Percentiles rank a stretch among this genome's conserved stretches.
Conservation (phyloP, 768 basidiomycete genomes). For the Chalciporus piperatus region DNA sequence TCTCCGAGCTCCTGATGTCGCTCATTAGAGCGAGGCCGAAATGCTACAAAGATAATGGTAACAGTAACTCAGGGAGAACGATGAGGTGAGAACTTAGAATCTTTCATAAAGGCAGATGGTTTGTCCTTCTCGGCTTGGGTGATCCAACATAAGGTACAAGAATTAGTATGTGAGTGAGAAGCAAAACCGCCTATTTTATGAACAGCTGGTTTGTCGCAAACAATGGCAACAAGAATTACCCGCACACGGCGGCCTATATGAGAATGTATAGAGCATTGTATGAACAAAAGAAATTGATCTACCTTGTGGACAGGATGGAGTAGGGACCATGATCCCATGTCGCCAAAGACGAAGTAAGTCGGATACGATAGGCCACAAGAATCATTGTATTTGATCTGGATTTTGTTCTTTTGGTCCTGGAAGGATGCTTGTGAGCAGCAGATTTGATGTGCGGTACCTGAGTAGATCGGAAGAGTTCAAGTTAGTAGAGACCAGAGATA, state of each 20-base stretch:
- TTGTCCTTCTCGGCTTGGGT: slow-evolving; percentile 21
- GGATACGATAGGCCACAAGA: slow-evolving; percentile 24
- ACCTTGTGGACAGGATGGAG: slow-evolving; percentile 24
- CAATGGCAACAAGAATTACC: slow-evolving; percentile 31
- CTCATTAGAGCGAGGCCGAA: slow-evolving; percentile 8
- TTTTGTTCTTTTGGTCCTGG: slow-evolving; percentile 30
- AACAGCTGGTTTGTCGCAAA: slow-evolving; percentile 42
- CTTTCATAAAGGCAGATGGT: slow-evolving; percentile 15
- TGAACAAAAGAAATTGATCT: too few relatives aligned
- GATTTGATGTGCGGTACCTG: slow-evolving; percentile 27
- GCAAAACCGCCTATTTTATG: slow-evolving; percentile 34
- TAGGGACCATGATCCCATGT: slow-evolving; percentile 22
- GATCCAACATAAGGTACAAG: slow-evolving; percentile 34
- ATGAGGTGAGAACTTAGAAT: slow-evolving; percentile 9
- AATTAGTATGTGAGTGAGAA: slow-evolving; percentile 29
- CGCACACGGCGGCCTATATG: slow-evolving; percentile 25
- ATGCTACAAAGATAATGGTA: slow-evolving; percentile 1
- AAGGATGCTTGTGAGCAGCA: slow-evolving; percentile 24
- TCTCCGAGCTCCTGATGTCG: slow-evolving; percentile 11
- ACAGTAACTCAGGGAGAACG: too few relatives aligned
- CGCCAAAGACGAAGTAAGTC: slow-evolving; percentile 25
- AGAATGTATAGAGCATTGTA: too few relatives aligned
- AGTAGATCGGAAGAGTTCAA: neutral
- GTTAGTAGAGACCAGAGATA: too few relatives aligned
- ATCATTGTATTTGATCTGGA: slow-evolving; percentile 27